Conservation (phyloP, 257 asterid species). For the Nicotiana knightiana region DNA sequence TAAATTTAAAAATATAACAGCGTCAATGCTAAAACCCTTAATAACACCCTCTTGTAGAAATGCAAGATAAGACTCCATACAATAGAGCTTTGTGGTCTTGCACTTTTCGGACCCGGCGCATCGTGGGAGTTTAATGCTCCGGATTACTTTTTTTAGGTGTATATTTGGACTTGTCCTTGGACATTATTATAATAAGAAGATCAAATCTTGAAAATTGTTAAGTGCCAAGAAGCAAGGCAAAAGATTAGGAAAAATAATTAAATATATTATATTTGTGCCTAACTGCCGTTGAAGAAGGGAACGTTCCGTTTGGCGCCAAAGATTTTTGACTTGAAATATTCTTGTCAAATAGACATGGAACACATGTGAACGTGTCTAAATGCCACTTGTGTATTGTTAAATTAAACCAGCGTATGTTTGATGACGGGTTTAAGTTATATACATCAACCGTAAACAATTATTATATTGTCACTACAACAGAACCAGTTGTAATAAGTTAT, state of each 20-base stretch:
- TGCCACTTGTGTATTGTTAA: conserved; percentile 18
- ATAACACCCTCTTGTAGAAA: too few species aligned
- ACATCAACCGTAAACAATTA: not conserved
- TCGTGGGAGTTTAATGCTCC: too few species aligned
- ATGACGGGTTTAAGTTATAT: not conserved
- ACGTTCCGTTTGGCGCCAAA: conserved; percentile 45
- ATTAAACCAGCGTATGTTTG: not conserved
- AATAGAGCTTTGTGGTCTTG: too few species aligned
- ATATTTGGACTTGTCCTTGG: not conserved
- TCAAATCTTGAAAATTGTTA: not conserved
- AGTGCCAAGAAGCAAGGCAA: conserved; percentile 11
- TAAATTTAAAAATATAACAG: too few species aligned
- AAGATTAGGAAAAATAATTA: not conserved
- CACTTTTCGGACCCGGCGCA: too few species aligned
- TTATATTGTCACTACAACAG: not conserved
- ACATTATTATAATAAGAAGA: not conserved
- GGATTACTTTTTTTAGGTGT: too few species aligned
- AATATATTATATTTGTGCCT: conserved; percentile 34
- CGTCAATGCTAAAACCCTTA: too few species aligned
- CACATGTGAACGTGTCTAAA: conserved; percentile 39
- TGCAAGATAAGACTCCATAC: too few species aligned
- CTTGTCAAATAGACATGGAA: conserved; percentile 15
- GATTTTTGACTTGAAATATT: conserved; percentile 38
- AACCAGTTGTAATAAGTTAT: not conserved
- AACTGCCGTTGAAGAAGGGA: conserved; percentile 49